Base-by-base conservation (phyloP, 495 filamentous ascomycete species). In the Thermothielavioides terrestris region DNA sequence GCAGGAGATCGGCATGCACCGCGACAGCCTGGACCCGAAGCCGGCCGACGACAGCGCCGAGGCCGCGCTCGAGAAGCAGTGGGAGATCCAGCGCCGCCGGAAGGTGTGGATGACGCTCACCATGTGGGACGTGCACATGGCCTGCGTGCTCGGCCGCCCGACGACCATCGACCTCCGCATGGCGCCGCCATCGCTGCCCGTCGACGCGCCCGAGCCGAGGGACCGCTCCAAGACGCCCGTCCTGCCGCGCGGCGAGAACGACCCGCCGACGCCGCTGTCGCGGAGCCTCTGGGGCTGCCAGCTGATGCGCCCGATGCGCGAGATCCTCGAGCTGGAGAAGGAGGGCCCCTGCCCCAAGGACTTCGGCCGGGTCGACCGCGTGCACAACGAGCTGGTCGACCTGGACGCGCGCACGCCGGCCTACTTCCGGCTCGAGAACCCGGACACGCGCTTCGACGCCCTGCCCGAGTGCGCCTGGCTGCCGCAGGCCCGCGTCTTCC, bases 1-100 rank as follows among this genome's bases (percentile, higher is more conserved):
- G 7, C 79, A 82, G 59, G 79, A 82, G 52, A 77, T 84, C 43
- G 80, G 78, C 21, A 55, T 84, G 32, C 79, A 82, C 53, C 71
- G 71, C 22, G 71, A 78, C 44, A 58, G 63, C 34, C 58, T 68
- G 18, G 65, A 73, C 46, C 66, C 68, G 15, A 63, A 68, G 42
- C 63, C 68, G 35, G 56, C 44, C 14, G 43, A 55, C 48, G 62
- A 70, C 23, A 64, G 66, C 49, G 61, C 63, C n/a, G 71, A 74
- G 43, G 65, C 66, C 2, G 61, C 65, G 6, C 55, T 77, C 9
- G 68, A 73, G 39, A 76, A 71, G 53, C 67, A 77, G 50, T 80
- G 77, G 77, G 58, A 67, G 36, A 66, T 75, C 11, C 68, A 82
- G 55, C 67, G 72, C 23, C 68, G 77, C 28, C 68, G 77, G 41